Evolutionary conservation across 1,284 basidiomycete genomes (phyloP), one percentile per base, ranked within the genome.

Genomic region (Porodaedalea pini): DNA sequence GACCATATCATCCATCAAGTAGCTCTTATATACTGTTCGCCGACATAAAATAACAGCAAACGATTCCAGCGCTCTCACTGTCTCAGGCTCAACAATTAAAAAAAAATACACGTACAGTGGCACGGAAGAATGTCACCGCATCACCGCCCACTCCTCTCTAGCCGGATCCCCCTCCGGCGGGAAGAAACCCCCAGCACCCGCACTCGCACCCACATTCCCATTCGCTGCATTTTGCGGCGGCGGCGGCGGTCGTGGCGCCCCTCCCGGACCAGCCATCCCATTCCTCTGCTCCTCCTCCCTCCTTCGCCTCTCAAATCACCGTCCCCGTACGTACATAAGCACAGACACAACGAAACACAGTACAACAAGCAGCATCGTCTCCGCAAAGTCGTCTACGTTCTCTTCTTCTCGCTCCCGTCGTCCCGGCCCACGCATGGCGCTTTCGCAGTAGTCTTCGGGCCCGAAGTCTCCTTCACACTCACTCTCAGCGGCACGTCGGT

Each of bases 371-470:
- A 90, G 66, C 73, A 88, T 78, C 36, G 86, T 91, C 74, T 91
- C 89, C 41, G 72, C 73, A 58, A 89, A 83, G 62, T 89, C 85
- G 62, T 89, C 81, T 11, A 69, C 72, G 1, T 78, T 81, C n/a
- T 82, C 76, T 51, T 79, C 72, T 44, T 44, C 41, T 23, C 13
- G 41, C 5, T 75, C 78, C 21, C 81, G 21, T 31, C 63, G 25
- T 43, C 58, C 52, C 1, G 59, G 51, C 27, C 62, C 80, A 40
- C 85, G 79, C 56, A 82, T 65, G 6, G 82, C 79, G 2, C 76
- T 85, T 25, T 90, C 88, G 65, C 88, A 86, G 69, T 88, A 90
- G 67, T 92, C 90, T 57, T 91, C 88, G 0, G 87, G 85, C 5
- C 86, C 87, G 63, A 85, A 83, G 59, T 92, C 90, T 47, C 76